Base-by-base conservation (phyloP, 2,329 filamentous ascomycete genomes). In the Boeremia lycopersici region DNA sequence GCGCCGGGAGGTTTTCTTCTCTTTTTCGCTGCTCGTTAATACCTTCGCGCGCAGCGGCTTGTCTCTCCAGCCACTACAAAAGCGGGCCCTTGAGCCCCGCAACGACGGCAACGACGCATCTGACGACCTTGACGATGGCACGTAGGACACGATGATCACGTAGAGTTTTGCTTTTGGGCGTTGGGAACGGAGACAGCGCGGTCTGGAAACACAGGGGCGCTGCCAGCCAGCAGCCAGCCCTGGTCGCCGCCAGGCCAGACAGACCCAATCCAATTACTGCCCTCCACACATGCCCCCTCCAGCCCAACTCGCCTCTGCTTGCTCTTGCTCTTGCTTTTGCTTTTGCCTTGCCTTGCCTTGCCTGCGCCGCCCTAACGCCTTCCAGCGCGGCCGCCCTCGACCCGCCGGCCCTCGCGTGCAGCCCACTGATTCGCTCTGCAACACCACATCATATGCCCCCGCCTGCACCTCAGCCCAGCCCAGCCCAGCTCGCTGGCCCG, bases 1-100 rank as follows among this genome's bases (percentile, higher is more conserved):
- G 45, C 45, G 42, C 49, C 47, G 43, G 57, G 64, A 60, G 63
- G 53, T 59, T 62, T 23, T 23, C 19, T 59, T 62, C n/a, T n/a
- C n/a, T n/a, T n/a, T n/a, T n/a, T n/a, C n/a, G n/a, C n/a, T n/a
- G n/a, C n/a, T n/a, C n/a, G n/a, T 57, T 65, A 68, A 68, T 68
- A 67, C 65, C 60, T 63, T 63, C 59, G 44, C 46, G 40, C 42
- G 55, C 55, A 51, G 44, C 41, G 40, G 34, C 26, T 25, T 48
- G 26, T 56, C 42, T 56, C 38, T 17, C 43, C 51, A 48, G 48
- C 36, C 38, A 40, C 42, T 23, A 23, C 30, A 55, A 50, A 50
- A 55, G 31, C n/a, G 41, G 44, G 41, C 17, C 33, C 46, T 23
- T 30, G 36, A 42, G 36, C 33, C 36, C 19, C 36, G 28, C 23